These are phyloP conservation scores for Trametes hirsuta DNA, from an alignment of 1,284 basidiomycete species.

Conservation along the genomic window DNA sequence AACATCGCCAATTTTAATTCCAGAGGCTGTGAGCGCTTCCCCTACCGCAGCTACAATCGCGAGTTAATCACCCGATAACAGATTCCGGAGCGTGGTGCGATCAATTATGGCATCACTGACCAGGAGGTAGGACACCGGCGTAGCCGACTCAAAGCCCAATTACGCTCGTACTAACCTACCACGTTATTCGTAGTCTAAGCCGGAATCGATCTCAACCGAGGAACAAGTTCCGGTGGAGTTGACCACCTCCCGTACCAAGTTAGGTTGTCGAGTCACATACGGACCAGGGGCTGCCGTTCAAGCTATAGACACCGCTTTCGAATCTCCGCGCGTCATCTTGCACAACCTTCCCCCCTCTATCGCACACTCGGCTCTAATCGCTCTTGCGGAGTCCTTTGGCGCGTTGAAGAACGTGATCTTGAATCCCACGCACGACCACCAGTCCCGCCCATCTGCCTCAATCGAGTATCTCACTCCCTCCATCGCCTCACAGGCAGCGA, in stretches of 20 bases:
- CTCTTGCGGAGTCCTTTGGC: constrained; percentile 21
- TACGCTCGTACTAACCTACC: no score
- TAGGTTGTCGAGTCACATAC: constrained; percentile 41
- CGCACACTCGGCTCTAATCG: constrained; percentile 11
- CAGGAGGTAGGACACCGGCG: no score
- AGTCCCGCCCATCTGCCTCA: constrained; percentile 15
- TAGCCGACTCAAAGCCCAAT: no score
- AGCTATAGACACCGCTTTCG: constrained; percentile 43
- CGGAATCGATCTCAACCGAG: not conserved
- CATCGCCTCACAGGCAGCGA: constrained; percentile 20
- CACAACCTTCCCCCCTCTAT: constrained; percentile 24
- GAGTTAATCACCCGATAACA: no score
- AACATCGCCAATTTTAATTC: no score
- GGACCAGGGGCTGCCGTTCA: constrained; percentile 39
- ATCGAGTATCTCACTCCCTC: constrained; percentile 20
- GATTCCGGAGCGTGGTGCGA: no score
- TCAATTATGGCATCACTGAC: no score
- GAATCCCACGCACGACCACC: constrained; percentile 6
- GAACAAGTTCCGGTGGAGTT: not conserved
- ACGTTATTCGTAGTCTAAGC: no score
- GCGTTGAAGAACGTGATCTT: constrained; percentile 17
- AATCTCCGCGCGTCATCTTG: constrained; percentile 41
- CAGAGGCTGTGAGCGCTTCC: no score
- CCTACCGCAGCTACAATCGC: no score
- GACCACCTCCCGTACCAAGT: constrained; percentile 21